Base-by-base conservation (phyloP, 148 eudicot genomes). In the Hydrangea macrophylla region DNA sequence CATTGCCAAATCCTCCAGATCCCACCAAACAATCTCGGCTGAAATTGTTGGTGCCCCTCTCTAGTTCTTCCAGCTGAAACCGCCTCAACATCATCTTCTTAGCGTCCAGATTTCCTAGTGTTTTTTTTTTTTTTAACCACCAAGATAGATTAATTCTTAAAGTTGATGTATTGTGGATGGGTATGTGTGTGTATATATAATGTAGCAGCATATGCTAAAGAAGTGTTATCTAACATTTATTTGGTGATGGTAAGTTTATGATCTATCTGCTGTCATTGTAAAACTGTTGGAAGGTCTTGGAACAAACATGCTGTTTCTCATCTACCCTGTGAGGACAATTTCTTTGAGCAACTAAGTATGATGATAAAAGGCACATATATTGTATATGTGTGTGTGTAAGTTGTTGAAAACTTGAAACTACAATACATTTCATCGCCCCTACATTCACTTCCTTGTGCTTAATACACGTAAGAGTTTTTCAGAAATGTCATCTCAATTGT, bases 1-100 rank as follows among this genome's bases (percentile, higher is more conserved):
- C 85, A 58, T 82, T 67, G 20, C 80, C 85, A 67, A 75, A 82
- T 39, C 80, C 85, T 12, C 85, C 85, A 28, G 82, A 78, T 13
- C 85, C 85, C 18, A 78, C 71, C 68, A 78, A 61, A 58, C 76
- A 78, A 13, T 64, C 77, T 75, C 58, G 42, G 54, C 80, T 75
- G 62, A 82, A 82, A 58, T 78, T 78, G 48, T 73, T 54, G 40
- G 85, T 82, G 18, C 82, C 85, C 67, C 61, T 78, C 53, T 65
- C 53, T 24, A 82, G 55, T 27, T 75, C 82, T 71, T 75, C 78
- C 39, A 78, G 32, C 20, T 30, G 54, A 27, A 78, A 82, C 0
- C 39, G 60, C 68, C 75, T 82, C 50, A 82, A 56, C 64, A 32
- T 61, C 72, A 78, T 30, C 44, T 71, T 65, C 59, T 71, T 70